Evolutionary conservation across 768 basidiomycete species (phyloP), one percentile per base, ranked within the genome.

Genomic region (Amanita rubescens): DNA sequence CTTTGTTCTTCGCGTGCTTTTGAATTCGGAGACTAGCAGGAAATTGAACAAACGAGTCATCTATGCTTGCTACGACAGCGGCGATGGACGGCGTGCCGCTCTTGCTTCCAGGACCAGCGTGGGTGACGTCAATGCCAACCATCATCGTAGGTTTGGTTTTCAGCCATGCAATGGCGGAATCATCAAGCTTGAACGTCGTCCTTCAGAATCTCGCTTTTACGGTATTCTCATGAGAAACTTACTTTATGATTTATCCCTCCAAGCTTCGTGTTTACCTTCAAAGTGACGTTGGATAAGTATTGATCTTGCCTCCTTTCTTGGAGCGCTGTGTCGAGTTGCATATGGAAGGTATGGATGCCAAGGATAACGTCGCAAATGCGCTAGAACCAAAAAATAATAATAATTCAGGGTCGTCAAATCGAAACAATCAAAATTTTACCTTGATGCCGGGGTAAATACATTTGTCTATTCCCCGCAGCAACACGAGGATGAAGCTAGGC

Each of bases 51-150:
- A 88, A 90, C 2, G 72, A 66, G 22, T 71, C 69, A 60, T 92
- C 88, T 1, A 81, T 71, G 54, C 81, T 91, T 0, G 85, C 90
- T 2, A 92, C 90, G 9, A 92, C 84, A 0, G 88, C 90, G 0
- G 87, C 87, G 41, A 93, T 85, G 0, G 87, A 90, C 2, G 90
- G 90, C 1, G 88, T 84, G 2, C 90, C 90, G 2, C 74, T 74
- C 48, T 72, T 64, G 58, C 85, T 86, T 5, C 69, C 75, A 1
- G 85, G 84, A 1, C 85, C 78, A 3, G 89, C 87, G 57, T 92
- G 89, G 0, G 87, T 91, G 0, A 90, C 87, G 61, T 92, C 89
- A 58, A 90, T 87, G 0, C 90, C 90, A 3, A 93, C 82, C 62
- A 93, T 69, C 85, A 93, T 92, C 9, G 90, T 91, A 50, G 75